Percentiles rank a stretch among this genome's conserved stretches.
Conservation (phyloP, 805 yeast genomes). For the Yamadazyma kitorensis region DNA sequence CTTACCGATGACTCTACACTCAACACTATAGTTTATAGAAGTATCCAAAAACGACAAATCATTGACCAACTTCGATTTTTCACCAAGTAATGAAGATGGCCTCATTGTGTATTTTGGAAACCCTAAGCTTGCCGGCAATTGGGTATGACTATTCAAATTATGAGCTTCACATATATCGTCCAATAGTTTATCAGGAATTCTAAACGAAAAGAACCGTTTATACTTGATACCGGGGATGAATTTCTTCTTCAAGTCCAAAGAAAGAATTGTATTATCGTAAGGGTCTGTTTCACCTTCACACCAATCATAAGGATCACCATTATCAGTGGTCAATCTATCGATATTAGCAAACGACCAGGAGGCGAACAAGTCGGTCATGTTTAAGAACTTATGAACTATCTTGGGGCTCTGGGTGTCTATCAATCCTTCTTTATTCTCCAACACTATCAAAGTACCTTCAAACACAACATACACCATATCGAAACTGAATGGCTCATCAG, state of each 20-base stretch:
- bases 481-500: constrained; percentile 31
- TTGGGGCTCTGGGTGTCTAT: constrained; percentile 24
- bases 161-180: constrained; percentile 40
- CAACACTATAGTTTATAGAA: constrained; percentile 32
- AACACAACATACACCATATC: constrained; percentile 45
- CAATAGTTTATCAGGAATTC: constrained; percentile 38
- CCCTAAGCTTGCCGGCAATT: constrained; percentile 38
- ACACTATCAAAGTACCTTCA: constrained; percentile 33
- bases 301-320: constrained; percentile 44
- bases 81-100: constrained; percentile 23
- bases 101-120: constrained; percentile 22
- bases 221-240: constrained; percentile 39
- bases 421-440: constrained; percentile 22
- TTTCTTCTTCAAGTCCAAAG: constrained; percentile 34
- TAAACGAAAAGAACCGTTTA: constrained; percentile 40
- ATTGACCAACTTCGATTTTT: constrained; percentile 19
- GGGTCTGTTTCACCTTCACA: constrained; percentile 46
- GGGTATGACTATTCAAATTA: constrained; percentile 31
- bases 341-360: constrained; percentile 45
- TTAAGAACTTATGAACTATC: constrained; percentile 36
- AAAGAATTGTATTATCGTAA: constrained; percentile 31
- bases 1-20: constrained; percentile 40
- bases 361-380: constrained; percentile 44
- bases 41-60: constrained; percentile 38
- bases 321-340: constrained; percentile 35